Evolutionary conservation across 148 eudicot species (phyloP), one percentile per base, ranked within the genome.

Genomic region (Heliosperma pusillum): DNA sequence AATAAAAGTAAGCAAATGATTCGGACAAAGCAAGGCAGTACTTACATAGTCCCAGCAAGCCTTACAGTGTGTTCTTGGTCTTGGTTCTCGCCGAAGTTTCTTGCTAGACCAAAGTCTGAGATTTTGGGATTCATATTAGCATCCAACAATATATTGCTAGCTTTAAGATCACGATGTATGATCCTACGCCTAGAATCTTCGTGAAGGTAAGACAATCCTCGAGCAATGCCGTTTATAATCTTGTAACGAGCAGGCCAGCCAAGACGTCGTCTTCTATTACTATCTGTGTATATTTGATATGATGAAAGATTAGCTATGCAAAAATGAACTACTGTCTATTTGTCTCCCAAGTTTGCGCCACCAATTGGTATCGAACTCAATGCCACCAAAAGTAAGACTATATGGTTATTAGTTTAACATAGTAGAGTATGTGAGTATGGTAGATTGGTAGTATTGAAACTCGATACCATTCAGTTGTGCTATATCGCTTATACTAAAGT

Each of bases 61-160:
- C 66, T 82, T 1, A 3, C 59, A 2, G 85, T 79, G 52, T 40
- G 65, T 17, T 40, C 80, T 7, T 76, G 75, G 33, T 75, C 64
- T 79, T 83, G 71, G 66, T 79, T 70, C 20, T 60, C 52, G 17
- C 47, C 45, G 42, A 79, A 79, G 33, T 21, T 25, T 24, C 77
- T 82, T 21, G 82, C 85, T 8, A 61, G 16, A 25, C 85, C 82
- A 69, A 79, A 83, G 60, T 79, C 82, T 8, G 82, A 62, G 15
- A 79, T 76, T 57, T 79, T 83, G 3, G 85, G 78, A 45, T 73
- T 80, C 82, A 83, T 79, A n/a, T 76, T 73, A 3, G 33, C 78
- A 20, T 83, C 85, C 29, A 83, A 11, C 15, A 83, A 30, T 30
- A 79, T 59, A 68, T 83, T 83, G 36, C 77, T 72, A 21, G 85